A percentile compares a stretch with the other conserved stretches of the same genome.
Conservation (phyloP, 202 grass and related monocot species). For the Carex sylvatica region DNA sequence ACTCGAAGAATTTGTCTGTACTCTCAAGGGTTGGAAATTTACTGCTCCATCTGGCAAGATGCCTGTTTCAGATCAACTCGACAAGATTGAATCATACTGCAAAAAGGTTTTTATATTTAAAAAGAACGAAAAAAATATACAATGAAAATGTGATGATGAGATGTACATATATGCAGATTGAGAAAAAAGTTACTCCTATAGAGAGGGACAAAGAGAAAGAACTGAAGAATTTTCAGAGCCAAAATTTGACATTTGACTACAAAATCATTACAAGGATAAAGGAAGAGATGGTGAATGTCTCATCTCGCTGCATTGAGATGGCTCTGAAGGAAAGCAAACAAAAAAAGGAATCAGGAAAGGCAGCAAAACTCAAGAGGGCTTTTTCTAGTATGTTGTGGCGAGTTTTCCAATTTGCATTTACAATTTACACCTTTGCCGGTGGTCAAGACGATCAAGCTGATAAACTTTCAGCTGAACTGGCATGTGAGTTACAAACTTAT, state of each 20-base stretch:
- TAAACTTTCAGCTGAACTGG: slow-evolving; percentile 8
- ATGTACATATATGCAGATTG: slow-evolving; percentile 7
- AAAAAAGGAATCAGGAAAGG: slow-evolving; percentile 19
- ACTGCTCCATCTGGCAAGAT: neutral
- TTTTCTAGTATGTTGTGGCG: slow-evolving; percentile 1
- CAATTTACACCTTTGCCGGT: neutral
- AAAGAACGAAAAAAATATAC: neutral
- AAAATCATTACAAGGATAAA: neutral
- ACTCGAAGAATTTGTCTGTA: slow-evolving; percentile 12
- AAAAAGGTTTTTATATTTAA: slow-evolving; percentile 12
- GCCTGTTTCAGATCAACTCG: neutral
- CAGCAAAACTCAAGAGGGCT: neutral
- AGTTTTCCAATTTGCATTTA: slow-evolving; percentile 24
- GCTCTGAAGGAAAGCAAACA: slow-evolving; percentile 22
- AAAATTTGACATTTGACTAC: slow-evolving; percentile 24
- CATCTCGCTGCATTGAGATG: slow-evolving; percentile 25
- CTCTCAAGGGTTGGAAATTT: slow-evolving; percentile 17
- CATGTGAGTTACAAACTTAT: slow-evolving; percentile 21
- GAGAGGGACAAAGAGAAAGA: slow-evolving; percentile 15
- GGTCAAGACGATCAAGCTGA: slow-evolving; percentile 22
- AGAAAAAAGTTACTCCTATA: slow-evolving; percentile 1
- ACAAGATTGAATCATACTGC: slow-evolving; percentile 24
- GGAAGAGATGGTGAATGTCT: slow-evolving; percentile 15
- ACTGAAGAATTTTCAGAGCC: neutral
- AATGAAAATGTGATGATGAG: neutral